phyloP scores from a whole-genome alignment of 176 grass and related monocot genomes.

The Leersia perrieri region DNA sequence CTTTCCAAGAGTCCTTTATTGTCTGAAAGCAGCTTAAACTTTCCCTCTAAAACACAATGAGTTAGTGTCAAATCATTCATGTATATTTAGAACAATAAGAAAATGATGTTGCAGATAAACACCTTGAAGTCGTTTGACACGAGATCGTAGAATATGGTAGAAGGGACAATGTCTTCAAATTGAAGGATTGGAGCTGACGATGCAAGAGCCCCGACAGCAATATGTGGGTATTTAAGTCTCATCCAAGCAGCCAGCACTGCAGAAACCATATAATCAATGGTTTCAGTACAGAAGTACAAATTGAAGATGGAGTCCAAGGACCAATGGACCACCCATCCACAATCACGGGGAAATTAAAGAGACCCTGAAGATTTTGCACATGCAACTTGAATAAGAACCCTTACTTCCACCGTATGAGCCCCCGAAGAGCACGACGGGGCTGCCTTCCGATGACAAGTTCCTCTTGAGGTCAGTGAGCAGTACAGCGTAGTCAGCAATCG shows the following conservation, averaged over 20 bases:
- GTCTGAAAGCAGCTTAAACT: constrained; percentile 77
- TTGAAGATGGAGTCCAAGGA: not conserved
- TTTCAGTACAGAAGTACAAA: not conserved
- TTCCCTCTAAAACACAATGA: constrained; percentile 63
- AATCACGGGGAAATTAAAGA: not conserved
- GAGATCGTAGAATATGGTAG: constrained; percentile 74
- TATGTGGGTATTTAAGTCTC: constrained; percentile 93
- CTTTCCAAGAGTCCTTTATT: constrained; percentile 84
- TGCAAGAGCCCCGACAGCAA: constrained; percentile 71
- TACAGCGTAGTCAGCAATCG: constrained; percentile 77
- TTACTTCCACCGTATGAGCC: constrained; percentile 97
- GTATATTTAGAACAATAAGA: not conserved
- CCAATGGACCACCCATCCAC: not conserved
- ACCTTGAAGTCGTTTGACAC: constrained; percentile 96
- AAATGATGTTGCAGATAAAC: not conserved
- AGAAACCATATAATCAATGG: constrained; percentile 7
- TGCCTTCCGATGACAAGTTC: constrained; percentile 71
- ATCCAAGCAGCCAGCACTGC: constrained; percentile 98
- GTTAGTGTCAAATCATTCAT: not conserved
- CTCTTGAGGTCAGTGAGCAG: constrained; percentile 71
- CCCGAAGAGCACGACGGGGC: constrained; percentile 89
- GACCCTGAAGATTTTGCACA: not conserved
- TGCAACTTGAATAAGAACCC: not conserved
- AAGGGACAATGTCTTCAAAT: constrained; percentile 90
- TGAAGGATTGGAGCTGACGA: constrained; percentile 93